Percentiles rank a stretch among this genome's conserved stretches.
Evolutionary conservation across 2,329 filamentous ascomycete species (phyloP).

Genomic region (Gremmenia infestans): DNA sequence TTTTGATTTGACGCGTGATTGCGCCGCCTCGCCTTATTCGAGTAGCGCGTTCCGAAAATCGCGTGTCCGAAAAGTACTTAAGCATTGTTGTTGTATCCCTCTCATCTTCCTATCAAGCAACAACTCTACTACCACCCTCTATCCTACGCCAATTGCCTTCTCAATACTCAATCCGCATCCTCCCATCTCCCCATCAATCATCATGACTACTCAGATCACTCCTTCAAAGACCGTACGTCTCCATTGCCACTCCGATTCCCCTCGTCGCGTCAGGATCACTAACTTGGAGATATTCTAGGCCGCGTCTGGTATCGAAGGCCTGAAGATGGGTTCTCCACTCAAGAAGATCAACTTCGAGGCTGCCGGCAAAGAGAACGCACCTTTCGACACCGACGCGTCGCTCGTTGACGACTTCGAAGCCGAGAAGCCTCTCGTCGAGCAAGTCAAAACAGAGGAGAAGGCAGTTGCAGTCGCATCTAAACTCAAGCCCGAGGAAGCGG

Average conservation of each 20-base stretch:
- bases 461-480: constrained; percentile 32
- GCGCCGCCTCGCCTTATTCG: not conserved
- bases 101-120: not conserved
- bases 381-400: constrained; percentile 45
- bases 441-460: constrained; percentile 41
- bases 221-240: constrained; percentile 66
- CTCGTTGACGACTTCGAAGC: constrained; percentile 50
- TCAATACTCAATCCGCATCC: constrained; percentile 14
- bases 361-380: constrained; percentile 76
- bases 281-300: constrained; percentile 50
- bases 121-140: constrained; percentile 9
- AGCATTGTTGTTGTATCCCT: not conserved
- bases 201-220: constrained; percentile 72
- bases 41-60: not conserved
- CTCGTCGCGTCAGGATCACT: constrained; percentile 28
- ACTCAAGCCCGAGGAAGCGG: constrained; percentile 50
- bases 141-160: constrained; percentile 10
- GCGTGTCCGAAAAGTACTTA: not conserved
- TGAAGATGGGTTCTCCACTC: constrained; percentile 86
- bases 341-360: constrained; percentile 82
- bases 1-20: not conserved
- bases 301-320: constrained; percentile 76
- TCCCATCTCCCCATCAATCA: constrained; percentile 18
- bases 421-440: constrained; percentile 50
- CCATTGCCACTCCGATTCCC: constrained; percentile 33